These are phyloP conservation scores for Psilocybe tampanensis DNA, from an alignment of 768 basidiomycete species.

Conservation along the genomic window DNA sequence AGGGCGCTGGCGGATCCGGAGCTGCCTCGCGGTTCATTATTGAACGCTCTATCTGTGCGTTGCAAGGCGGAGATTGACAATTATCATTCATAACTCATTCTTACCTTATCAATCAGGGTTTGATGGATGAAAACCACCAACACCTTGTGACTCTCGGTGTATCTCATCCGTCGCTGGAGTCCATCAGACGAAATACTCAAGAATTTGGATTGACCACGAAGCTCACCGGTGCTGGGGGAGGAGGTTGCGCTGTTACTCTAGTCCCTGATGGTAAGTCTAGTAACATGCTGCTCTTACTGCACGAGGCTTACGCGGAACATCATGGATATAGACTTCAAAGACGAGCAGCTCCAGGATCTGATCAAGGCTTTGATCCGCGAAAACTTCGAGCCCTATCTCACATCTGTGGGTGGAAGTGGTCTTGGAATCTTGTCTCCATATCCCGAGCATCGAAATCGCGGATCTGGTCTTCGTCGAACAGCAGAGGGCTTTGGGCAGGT, in stretches of 20 bases:
- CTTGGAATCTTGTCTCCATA: constrained; percentile 81
- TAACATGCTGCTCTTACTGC: constrained; percentile 5
- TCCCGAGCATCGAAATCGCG: constrained; percentile 41
- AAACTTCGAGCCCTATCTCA: constrained; percentile 84
- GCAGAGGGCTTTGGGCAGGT: constrained; percentile 37
- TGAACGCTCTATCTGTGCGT: constrained; percentile 73
- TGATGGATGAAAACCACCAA: constrained; percentile 89
- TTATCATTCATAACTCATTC: constrained; percentile 8
- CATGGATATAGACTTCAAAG: constrained; percentile 65
- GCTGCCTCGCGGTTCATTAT: constrained; percentile 63
- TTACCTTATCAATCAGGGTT: constrained; percentile 45
- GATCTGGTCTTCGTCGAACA: constrained; percentile 24
- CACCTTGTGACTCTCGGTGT: constrained; percentile 86
- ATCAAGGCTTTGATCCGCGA: constrained; percentile 58
- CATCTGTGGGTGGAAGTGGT: constrained; percentile 92
- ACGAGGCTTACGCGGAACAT: constrained; percentile 25
- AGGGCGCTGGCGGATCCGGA: constrained; percentile 73
- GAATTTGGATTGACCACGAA: constrained; percentile 86
- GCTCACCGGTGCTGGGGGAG: constrained; percentile 96
- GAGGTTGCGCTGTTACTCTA: constrained; percentile 96
- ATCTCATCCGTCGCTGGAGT: constrained; percentile 87
- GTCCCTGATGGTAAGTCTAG: constrained; percentile 81
- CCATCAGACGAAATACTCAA: constrained; percentile 64
- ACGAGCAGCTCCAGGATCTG: constrained; percentile 58
- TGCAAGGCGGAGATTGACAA: constrained; percentile 1